Percentiles rank a stretch among this genome's conserved stretches.
These are phyloP conservation scores for Gillenia trifoliata DNA, from an alignment of 306 rosid species.

Conservation along the genomic window DNA sequence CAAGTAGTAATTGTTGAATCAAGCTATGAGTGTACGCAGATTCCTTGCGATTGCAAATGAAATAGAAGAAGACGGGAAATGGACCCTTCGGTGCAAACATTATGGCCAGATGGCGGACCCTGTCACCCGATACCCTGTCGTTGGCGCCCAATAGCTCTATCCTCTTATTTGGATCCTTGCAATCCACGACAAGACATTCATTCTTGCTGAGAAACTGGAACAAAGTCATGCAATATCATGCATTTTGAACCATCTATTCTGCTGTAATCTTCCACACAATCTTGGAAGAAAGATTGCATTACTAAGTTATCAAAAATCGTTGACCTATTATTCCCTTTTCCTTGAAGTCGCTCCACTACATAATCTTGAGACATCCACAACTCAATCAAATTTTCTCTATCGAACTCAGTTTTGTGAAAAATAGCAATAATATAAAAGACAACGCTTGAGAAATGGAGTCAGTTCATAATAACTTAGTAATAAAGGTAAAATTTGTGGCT, in stretches of 20 bases:
- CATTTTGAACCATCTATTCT: neutral
- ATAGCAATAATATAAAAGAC: neutral
- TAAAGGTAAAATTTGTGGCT: neutral
- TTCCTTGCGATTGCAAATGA: neutral
- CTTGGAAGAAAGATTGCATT: neutral
- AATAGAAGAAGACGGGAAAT: neutral
- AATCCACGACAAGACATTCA: neutral
- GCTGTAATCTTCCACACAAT: neutral
- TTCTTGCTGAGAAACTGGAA: neutral
- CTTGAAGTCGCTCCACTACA: neutral
- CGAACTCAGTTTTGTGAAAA: neutral
- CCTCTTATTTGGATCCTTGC: neutral
- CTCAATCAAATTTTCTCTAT: neutral
- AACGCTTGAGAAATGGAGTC: neutral
- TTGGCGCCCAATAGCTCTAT: neutral
- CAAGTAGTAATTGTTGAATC: neutral
- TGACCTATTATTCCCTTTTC: neutral
- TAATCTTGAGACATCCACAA: neutral
- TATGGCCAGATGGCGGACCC: neutral
- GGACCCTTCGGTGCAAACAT: too few species aligned
- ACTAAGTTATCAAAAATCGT: neutral
- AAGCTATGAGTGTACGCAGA: neutral
- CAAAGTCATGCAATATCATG: neutral
- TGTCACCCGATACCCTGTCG: too few species aligned
- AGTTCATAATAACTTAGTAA: neutral